These are phyloP conservation scores for Entelexis sorbosivorans DNA, from an alignment of 1,139 yeast genomes.

Conservation along the genomic window DNA sequence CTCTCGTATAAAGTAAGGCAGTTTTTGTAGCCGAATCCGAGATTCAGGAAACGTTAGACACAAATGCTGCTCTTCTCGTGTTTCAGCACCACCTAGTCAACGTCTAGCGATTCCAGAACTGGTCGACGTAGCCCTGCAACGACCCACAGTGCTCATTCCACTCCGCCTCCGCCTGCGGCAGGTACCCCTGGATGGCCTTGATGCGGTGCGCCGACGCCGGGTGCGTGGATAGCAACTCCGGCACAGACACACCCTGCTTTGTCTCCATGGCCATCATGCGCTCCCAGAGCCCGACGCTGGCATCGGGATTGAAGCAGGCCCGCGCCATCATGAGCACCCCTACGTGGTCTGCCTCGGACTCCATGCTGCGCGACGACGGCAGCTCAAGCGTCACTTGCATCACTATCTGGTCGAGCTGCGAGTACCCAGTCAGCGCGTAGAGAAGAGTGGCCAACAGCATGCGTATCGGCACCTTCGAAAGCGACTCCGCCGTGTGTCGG, in stretches of 20 bases:
- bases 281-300: slow-evolving; percentile 68
- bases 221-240: slow-evolving; percentile 74
- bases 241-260: slow-evolving; percentile 27
- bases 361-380: slow-evolving; percentile 90
- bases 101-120: background rate
- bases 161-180: slow-evolving; percentile 48
- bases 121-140: slow-evolving; percentile 1
- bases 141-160: slow-evolving; percentile 9
- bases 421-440: slow-evolving; percentile 43
- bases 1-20: no score
- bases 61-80: no score
- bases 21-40: no score
- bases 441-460: slow-evolving; percentile 42
- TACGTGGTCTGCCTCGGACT: slow-evolving; percentile 88
- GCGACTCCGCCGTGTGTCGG: slow-evolving; percentile 75
- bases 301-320: slow-evolving; percentile 72
- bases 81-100: no score
- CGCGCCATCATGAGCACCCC: slow-evolving; percentile 85
- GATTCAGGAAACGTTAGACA: no score
- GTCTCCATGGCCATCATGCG: slow-evolving; percentile 61
- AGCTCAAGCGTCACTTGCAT: slow-evolving; percentile 51
- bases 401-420: slow-evolving; percentile 44
- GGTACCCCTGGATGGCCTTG: slow-evolving; percentile 55
- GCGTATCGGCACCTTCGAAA: slow-evolving; percentile 40
- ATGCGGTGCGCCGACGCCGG: slow-evolving; percentile 75